Base-by-base conservation (phyloP, 257 asterid genomes). In the Solanum corneliomulleri region DNA sequence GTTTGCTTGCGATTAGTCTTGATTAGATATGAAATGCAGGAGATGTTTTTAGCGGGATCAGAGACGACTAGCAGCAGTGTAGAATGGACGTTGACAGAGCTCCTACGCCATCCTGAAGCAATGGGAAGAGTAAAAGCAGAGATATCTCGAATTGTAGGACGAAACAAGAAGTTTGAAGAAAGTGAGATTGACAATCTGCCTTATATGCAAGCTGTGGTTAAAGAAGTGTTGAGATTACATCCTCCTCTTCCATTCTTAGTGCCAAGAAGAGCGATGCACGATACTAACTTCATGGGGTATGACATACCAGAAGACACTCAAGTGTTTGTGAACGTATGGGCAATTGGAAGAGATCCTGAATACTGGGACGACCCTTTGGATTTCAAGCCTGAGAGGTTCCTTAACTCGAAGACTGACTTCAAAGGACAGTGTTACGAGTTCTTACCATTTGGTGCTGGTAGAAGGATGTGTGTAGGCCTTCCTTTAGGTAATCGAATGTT, bases 71-170 rank as follows among this genome's bases (percentile, higher is more conserved):
- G 94, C 89, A 89, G 92, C 92, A 88, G 87, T 20, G 85, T 80
- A 4, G 96, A 95, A 47, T 95, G 98, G 97, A 93, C 93, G 2
- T 89, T 95, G 92, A 92, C 90, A 11, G 98, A 95, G 92, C 94
- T 95, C 27, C 92, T 95, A 14, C 84, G 86, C 80, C 90, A 94
- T 88, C 96, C 96, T 11, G 91, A 87, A n/a, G 84, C 77, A 64
- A 92, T 93, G 95, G 56, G 25, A 35, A 90, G 88, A 91, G 91
- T 91, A 0, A 88, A 93, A 56, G 90, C 86, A 33, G 95, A 94
- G 86, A 88, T 94, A 4, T 89, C 85, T 82, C 85, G 88, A 11
- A 87, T 89, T 0, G 88, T 94, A 4, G 93, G 90, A 0, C 49
- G 86, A 10, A 58, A 87, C 62, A 82, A 71, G 2, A 89, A 91